phyloP scores from a whole-genome alignment of 1,284 basidiomycete genomes.

The Pyrrhoderma noxium region DNA sequence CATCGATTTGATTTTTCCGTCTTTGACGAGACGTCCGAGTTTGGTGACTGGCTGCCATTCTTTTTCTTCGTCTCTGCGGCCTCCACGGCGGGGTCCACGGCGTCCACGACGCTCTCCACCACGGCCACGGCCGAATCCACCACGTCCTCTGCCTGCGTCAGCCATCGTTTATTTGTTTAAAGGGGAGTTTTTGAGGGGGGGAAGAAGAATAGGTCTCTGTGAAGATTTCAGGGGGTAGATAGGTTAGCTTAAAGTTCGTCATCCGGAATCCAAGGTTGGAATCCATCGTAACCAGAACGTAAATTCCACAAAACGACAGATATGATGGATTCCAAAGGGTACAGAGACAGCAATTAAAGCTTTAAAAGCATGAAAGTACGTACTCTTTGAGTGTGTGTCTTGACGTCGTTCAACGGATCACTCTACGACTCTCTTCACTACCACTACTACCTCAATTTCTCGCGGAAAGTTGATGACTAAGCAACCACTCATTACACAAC shows the following conservation, averaged over 20 bases:
- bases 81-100: constrained; percentile 89
- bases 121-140: constrained; percentile 64
- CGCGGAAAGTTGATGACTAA: too few relatives aligned
- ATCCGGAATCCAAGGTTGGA: too few relatives aligned
- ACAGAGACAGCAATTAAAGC: too few relatives aligned
- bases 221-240: neutral
- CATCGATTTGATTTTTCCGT: constrained; percentile 99
- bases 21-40: constrained; percentile 98
- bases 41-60: constrained; percentile 99
- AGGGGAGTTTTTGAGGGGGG: neutral
- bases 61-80: constrained; percentile 98
- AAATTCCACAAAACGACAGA: too few relatives aligned
- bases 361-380: too few relatives aligned
- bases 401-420: too few relatives aligned
- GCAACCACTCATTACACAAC: neutral
- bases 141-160: constrained; percentile 74
- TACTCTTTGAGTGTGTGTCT: too few relatives aligned
- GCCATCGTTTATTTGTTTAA: constrained; percentile 49
- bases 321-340: too few relatives aligned
- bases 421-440: too few relatives aligned
- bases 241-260: too few relatives aligned
- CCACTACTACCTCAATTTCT: too few relatives aligned
- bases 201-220: neutral
- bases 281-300: too few relatives aligned
- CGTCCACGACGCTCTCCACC: constrained; percentile 69